A percentile compares a stretch with the other conserved stretches of the same genome.
These are phyloP conservation scores for Capronia epimyces DNA, from an alignment of 2,329 filamentous ascomycete genomes.

Conservation along the genomic window DNA sequence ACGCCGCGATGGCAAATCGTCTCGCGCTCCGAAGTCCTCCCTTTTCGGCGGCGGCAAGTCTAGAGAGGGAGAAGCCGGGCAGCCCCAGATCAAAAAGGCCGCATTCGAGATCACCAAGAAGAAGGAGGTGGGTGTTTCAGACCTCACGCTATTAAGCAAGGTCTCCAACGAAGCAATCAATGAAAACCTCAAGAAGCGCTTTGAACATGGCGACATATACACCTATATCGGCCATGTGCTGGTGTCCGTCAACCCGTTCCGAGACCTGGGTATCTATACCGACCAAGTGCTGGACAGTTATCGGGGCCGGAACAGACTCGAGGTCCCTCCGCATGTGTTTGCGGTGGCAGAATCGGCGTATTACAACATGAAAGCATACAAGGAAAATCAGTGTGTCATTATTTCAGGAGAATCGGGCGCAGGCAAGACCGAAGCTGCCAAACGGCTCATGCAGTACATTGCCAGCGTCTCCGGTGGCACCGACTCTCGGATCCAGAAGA, in stretches of 20 bases:
- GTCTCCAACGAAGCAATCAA: slow-evolving; percentile 99
- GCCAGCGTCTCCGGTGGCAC: slow-evolving; percentile 86
- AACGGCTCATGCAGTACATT: slow-evolving; percentile 99
- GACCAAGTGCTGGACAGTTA: slow-evolving; percentile 90
- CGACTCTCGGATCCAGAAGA: slow-evolving; percentile 84
- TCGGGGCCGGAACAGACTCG: slow-evolving; percentile 91
- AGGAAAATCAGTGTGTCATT: slow-evolving; percentile 98
- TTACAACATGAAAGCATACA: slow-evolving; percentile 99
- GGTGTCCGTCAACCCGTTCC: slow-evolving; percentile 97
- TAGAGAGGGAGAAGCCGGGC: slow-evolving; percentile 38
- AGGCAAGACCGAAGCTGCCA: slow-evolving; percentile 96
- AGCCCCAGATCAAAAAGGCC: slow-evolving; percentile 82
- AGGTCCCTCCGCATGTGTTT: slow-evolving; percentile 91
- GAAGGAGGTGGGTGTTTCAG: slow-evolving; percentile 97
- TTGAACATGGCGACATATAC: slow-evolving; percentile 96
- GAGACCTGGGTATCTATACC: slow-evolving; percentile 96
- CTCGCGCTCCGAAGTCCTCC: slow-evolving; percentile 27
- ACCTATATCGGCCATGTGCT: slow-evolving; percentile 99
- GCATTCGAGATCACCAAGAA: slow-evolving; percentile 95
- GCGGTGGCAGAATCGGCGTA: slow-evolving; percentile 93
- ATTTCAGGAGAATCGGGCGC: slow-evolving; percentile 98
- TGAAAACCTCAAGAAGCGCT: slow-evolving; percentile 96
- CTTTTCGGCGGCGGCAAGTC: slow-evolving; percentile 28
- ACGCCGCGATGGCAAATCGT: slow-evolving; percentile 30
- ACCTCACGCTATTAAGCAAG: slow-evolving; percentile 95